Base-by-base conservation (phyloP, 129 eudicot genomes). In the Flaveria sonorensis region DNA sequence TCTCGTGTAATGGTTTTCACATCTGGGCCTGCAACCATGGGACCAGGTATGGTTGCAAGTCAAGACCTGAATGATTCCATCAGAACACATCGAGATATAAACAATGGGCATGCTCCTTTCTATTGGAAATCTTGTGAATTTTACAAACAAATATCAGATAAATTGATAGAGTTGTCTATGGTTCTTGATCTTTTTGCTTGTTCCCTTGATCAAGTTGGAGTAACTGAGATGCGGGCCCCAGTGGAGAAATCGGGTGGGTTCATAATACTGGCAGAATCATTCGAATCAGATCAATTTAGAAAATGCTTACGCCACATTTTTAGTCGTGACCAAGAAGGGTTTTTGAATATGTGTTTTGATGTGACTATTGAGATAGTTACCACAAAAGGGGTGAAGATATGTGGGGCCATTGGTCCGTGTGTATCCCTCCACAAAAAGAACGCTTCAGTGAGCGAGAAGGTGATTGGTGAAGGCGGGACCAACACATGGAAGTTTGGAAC, bases 121-220 rank as follows among this genome's bases (percentile, higher is more conserved):
- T 81, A 81, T 63, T 39, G 77, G 59, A 90, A 88, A 79, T 86
- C 99, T 36, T 68, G 85, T 46, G 90, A 84, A 42, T 91, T 87
- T 52, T 94, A 94, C 85, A 86, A 89, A 82, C 70, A 75, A 39
- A 40, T 94, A 79, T 87, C 89, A 14, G 77, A 82, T 24, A 88
- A 90, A 39, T 68, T 94, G 73, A 77, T 68, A 7, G 87, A 88
- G 75, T 77, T 88, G 15, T 94, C 97, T 18, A 86, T 94, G 64
- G 86, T 86, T 73, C 92, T 94, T 48, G 99, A 94, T 89, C 82
- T 94, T 6, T 94, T 94, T 42, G 97, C 97, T 52, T 94, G 97
- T 79, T 91, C 99, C 78, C 87, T 94, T 42, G 99, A 91, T 82
- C 99, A 94, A 90, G 87, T 94, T 46, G 99, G 99, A 76, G 94